phyloP scores from a whole-genome alignment of 345 rosid genomes.

The Brassica cretica region DNA sequence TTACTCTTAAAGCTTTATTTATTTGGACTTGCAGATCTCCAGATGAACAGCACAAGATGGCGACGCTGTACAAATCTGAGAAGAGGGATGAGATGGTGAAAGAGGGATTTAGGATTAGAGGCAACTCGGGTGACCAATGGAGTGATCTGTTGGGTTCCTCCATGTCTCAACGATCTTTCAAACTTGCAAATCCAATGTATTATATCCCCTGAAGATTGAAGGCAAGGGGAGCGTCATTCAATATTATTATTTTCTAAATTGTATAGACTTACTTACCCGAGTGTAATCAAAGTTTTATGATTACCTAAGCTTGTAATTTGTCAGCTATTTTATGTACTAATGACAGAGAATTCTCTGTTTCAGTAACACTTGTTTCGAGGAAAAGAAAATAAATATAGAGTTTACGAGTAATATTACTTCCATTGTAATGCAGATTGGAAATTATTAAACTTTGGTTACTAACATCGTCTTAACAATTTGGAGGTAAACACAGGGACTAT shows the following conservation, averaged over 20 bases:
- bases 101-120: constrained; percentile 71
- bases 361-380: not conserved
- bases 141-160: constrained; percentile 74
- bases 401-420: not conserved
- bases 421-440: not conserved
- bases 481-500: too few species aligned
- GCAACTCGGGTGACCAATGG: constrained; percentile 96
- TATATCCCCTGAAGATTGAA: constrained; percentile 50
- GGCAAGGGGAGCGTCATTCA: constrained; percentile 7
- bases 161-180: constrained; percentile 71
- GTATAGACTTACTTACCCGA: constrained; percentile 12
- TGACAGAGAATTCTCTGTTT: constrained; percentile 3
- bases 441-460: too few species aligned
- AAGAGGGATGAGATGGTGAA: constrained; percentile 73
- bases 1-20: not conserved
- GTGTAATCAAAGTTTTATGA: constrained; percentile 26
- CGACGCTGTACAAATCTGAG: constrained; percentile 56
- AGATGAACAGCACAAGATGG: constrained; percentile 60
- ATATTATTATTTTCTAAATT: too few species aligned
- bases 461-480: too few species aligned
- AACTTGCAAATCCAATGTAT: constrained; percentile 91
- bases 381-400: not conserved
- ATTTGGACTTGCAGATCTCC: constrained; percentile 46
- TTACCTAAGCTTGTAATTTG: constrained; percentile 9
- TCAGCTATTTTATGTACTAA: not conserved